A percentile compares a stretch with the other conserved stretches of the same genome.
Evolutionary conservation across 176 grass and related monocot genomes (phyloP).

Genomic region (Tillandsia fasciculata): DNA sequence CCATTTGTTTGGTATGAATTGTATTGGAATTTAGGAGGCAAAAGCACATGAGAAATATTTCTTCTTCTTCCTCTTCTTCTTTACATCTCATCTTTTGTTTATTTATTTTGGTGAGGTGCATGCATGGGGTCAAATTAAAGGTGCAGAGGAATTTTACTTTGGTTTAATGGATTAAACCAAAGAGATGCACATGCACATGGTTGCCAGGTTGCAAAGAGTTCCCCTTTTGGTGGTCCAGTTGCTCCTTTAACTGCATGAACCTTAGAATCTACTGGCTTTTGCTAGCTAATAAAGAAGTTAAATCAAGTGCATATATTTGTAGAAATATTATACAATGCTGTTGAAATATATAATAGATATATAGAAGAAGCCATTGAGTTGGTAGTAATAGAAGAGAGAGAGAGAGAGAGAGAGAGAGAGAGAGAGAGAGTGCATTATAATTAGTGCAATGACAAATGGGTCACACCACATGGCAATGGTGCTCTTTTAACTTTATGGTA

Average conservation of each 20-base stretch:
- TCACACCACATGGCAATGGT: constrained; percentile 26
- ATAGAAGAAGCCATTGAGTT: not conserved
- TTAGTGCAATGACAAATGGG: constrained; percentile 8
- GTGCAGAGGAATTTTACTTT: too few relatives aligned
- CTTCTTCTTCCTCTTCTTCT: too few relatives aligned
- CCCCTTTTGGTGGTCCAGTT: not conserved
- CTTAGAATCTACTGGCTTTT: not conserved
- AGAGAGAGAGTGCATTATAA: not conserved
- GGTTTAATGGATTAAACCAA: not conserved
- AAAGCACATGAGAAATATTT: too few relatives aligned
- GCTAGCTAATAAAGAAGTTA: not conserved
- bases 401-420: not conserved
- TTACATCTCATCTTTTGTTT: not conserved
- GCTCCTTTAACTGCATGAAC: not conserved
- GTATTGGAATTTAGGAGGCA: too few relatives aligned
- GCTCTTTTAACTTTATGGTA: constrained; percentile 19
- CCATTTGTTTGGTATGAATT: too few relatives aligned
- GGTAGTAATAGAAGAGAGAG: not conserved
- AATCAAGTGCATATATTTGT: not conserved
- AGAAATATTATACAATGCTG: too few relatives aligned
- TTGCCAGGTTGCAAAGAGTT: not conserved
- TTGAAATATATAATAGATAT: not conserved
- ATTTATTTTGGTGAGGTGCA: not conserved
- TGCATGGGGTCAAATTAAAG: not conserved
- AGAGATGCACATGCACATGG: constrained; percentile 3